Evolutionary conservation across 2,329 filamentous ascomycete genomes (phyloP), one percentile per base, ranked within the genome.

Genomic region (Fusarium sp.): DNA sequence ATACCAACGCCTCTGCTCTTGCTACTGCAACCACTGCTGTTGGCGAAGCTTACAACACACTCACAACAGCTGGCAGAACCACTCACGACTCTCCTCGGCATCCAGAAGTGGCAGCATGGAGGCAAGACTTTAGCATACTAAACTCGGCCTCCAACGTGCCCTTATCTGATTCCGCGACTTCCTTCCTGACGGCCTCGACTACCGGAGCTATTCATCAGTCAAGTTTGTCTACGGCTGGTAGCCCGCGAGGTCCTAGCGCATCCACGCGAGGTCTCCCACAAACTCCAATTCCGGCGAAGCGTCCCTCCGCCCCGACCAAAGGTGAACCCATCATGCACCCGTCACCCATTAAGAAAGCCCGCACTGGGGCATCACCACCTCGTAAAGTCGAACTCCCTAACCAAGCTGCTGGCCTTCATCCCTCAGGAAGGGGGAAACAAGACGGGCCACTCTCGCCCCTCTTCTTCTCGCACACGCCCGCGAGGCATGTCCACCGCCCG

Each of bases 391-490:
- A 86, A 28, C 78, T 87, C 31, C 78, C 80, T 49, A 45, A 72
- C 74, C 34, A 65, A 48, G 52, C 61, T 10, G 45, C 56, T n/a
- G 53, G 54, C 69, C 75, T 61, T 71, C 73, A 63, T 55, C 54
- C 55, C 56, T 60, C 74, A 15, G 75, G 73, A 52, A 72, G 77
- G 40, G 52, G 69, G 14, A 68, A 68, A 33, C 72, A 76, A 31
- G 81, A 83, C 44, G 78, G 78, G 33, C 76, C 82, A n/a, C 78
- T 80, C 11, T 87, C 85, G 9, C 85, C 86, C 7, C 78, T 87
- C 26, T 87, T 87, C 77, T 87, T 86, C 72, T 86, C 85, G 11
- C 80, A 82, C 59, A 81, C 79, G 36, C 71, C 80, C 17, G 77
- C 78, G 14, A 77, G 77, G 38, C 78, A 80, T 33, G 69, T 76